phyloP scores from a whole-genome alignment of 805 yeast species.

The Sugiyamaella floridensis region DNA sequence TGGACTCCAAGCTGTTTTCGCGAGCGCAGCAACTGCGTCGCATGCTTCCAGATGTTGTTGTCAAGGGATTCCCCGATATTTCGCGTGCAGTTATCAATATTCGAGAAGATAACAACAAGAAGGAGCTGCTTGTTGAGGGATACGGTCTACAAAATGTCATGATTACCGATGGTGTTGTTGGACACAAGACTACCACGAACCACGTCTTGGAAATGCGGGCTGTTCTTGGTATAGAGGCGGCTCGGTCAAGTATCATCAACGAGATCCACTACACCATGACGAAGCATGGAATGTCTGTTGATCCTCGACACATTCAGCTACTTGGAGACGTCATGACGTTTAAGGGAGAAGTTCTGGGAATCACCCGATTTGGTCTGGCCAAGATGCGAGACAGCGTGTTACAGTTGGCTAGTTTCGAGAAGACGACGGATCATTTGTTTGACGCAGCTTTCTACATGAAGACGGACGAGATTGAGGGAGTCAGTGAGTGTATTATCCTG shows the following conservation, averaged over 20 bases:
- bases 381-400: conserved; percentile 98
- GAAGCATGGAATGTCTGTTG: conserved; percentile 99
- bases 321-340: conserved; percentile 98
- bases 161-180: conserved; percentile 95
- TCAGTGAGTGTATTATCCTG: conserved; percentile 90
- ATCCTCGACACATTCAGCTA: conserved; percentile 97
- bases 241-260: conserved; percentile 82
- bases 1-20: conserved; percentile 59
- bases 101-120: conserved; percentile 71
- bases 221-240: conserved; percentile 97
- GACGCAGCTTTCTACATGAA: conserved; percentile 99
- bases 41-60: conserved; percentile 77
- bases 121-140: conserved; percentile 91
- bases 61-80: conserved; percentile 86
- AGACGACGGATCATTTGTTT: conserved; percentile 95
- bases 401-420: conserved; percentile 95
- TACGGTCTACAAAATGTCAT: conserved; percentile 93
- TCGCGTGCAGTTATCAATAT: conserved; percentile 95
- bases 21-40: conserved; percentile 87
- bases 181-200: conserved; percentile 79
- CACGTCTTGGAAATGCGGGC: conserved; percentile 84
- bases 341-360: conserved; percentile 97
- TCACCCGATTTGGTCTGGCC: conserved; percentile 94
- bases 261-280: conserved; percentile 98
- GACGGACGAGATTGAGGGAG: conserved; percentile 93